Evolutionary conservation across 441 rosid genomes (phyloP).

Genomic region (Arabidopsis lyrata): DNA sequence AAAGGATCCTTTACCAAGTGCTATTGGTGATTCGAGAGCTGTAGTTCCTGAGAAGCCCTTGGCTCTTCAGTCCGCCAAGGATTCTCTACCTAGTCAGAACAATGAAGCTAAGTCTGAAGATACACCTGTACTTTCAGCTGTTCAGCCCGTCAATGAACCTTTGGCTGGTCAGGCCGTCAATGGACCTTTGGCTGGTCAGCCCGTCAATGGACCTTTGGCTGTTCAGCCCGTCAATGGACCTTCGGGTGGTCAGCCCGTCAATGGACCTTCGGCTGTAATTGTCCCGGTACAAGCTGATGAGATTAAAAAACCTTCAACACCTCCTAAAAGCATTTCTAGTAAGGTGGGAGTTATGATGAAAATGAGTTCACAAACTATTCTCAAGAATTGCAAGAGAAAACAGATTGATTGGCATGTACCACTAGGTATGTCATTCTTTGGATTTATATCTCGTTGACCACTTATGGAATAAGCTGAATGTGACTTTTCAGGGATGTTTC

Average conservation of each 20-base stretch:
- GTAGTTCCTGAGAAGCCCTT: slow-evolving; percentile 54
- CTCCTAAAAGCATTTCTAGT: slow-evolving; percentile 46
- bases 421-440: slow-evolving; percentile 70
- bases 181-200: slow-evolving; percentile 31
- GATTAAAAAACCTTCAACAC: slow-evolving; percentile 49
- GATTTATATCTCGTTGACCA: slow-evolving; percentile 36
- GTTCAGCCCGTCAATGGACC: slow-evolving; percentile 37
- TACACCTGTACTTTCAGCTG: slow-evolving; percentile 35
- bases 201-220: slow-evolving; percentile 23
- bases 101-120: slow-evolving; percentile 39
- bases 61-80: slow-evolving; percentile 43
- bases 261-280: slow-evolving; percentile 41
- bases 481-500: not conserved
- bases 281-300: slow-evolving; percentile 56
- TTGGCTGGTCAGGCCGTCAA: slow-evolving; percentile 30
- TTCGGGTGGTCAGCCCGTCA: slow-evolving; percentile 26
- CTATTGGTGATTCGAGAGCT: slow-evolving; percentile 53
- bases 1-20: slow-evolving; percentile 57
- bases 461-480: not conserved
- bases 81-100: slow-evolving; percentile 38
- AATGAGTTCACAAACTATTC: slow-evolving; percentile 54
- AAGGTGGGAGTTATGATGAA: slow-evolving; percentile 51
- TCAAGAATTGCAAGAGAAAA: slow-evolving; percentile 60
- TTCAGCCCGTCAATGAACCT: slow-evolving; percentile 34
- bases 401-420: slow-evolving; percentile 80